phyloP scores from a whole-genome alignment of 352 stramenopile species.

The Aphanomyces euteiches region DNA sequence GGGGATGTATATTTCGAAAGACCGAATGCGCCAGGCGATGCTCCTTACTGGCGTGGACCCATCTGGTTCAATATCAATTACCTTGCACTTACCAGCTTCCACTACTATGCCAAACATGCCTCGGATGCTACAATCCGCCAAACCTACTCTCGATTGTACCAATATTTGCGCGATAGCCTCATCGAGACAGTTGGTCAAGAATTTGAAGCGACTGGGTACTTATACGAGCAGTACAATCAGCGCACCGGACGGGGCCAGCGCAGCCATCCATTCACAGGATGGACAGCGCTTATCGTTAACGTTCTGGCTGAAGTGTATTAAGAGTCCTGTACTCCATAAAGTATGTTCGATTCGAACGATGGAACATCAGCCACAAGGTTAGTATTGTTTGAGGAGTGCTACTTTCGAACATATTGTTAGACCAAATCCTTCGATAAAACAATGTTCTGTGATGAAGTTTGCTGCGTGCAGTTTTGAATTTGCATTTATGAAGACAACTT shows the following conservation, averaged over 20 bases:
- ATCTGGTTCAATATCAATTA: slow-evolving; percentile 96
- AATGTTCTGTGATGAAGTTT: too few species aligned
- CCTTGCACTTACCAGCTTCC: slow-evolving; percentile 77
- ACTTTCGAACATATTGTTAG: too few species aligned
- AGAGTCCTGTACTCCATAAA: background rate
- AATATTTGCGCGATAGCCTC: slow-evolving; percentile 53
- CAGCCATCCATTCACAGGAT: slow-evolving; percentile 92
- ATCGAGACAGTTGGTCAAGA: slow-evolving; percentile 64
- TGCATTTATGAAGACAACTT: too few species aligned
- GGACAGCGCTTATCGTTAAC: slow-evolving; percentile 89
- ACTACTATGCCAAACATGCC: slow-evolving; percentile 59
- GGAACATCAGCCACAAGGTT: too few species aligned
- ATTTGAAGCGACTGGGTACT: slow-evolving; percentile 84
- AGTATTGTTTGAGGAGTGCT: too few species aligned
- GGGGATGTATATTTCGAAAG: slow-evolving; percentile 81
- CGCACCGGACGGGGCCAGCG: slow-evolving; percentile 79
- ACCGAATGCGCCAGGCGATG: slow-evolving; percentile 87
- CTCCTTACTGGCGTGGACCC: slow-evolving; percentile 90
- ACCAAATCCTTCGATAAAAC: too few species aligned
- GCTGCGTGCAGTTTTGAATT: too few species aligned
- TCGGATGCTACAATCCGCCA: slow-evolving; percentile 45
- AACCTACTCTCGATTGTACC: slow-evolving; percentile 47
- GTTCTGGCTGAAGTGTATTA: slow-evolving; percentile 92
- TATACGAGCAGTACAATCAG: slow-evolving; percentile 94
- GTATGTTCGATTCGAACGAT: too few species aligned